Evolutionary conservation across 1,284 basidiomycete species (phyloP).

Genomic region (Cutaneotrichosporon daszewskae): DNA sequence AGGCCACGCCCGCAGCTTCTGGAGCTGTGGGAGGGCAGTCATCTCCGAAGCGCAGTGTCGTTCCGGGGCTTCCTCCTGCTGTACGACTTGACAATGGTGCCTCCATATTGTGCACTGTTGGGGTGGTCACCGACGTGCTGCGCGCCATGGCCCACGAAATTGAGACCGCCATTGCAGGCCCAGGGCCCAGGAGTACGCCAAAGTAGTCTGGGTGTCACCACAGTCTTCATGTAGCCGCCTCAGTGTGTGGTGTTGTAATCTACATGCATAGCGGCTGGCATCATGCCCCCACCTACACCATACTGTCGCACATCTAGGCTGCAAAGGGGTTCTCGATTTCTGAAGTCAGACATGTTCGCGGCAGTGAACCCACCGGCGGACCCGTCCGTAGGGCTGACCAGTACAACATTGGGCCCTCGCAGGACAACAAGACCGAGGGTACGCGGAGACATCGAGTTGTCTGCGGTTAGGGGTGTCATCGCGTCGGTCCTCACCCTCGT

Average conservation of each 20-base stretch:
- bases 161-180: constrained; percentile 11
- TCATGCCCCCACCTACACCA: too few species aligned
- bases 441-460: constrained; percentile 60
- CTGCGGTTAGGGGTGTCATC: constrained; percentile 53
- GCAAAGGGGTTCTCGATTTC: constrained; percentile 49
- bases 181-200: neutral
- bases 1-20: neutral
- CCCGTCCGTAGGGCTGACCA: constrained; percentile 88
- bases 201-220: too few species aligned
- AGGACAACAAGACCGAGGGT: constrained; percentile 77
- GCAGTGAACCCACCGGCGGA: constrained; percentile 54
- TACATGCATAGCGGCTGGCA: too few species aligned
- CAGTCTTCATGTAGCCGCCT: too few species aligned
- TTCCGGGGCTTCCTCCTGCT: constrained; percentile 5
- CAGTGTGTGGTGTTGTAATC: too few species aligned
- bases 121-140: constrained; percentile 15
- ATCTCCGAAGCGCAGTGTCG: too few species aligned
- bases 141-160: constrained; percentile 13
- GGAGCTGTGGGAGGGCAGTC: neutral
- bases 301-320: too few species aligned
- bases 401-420: constrained; percentile 83
- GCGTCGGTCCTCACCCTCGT: constrained; percentile 48
- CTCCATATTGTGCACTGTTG: constrained; percentile 8
- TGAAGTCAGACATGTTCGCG: constrained; percentile 9
- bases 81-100: constrained; percentile 10